phyloP scores from a whole-genome alignment of 345 rosid species.

The Rubroshorea leprosula region DNA sequence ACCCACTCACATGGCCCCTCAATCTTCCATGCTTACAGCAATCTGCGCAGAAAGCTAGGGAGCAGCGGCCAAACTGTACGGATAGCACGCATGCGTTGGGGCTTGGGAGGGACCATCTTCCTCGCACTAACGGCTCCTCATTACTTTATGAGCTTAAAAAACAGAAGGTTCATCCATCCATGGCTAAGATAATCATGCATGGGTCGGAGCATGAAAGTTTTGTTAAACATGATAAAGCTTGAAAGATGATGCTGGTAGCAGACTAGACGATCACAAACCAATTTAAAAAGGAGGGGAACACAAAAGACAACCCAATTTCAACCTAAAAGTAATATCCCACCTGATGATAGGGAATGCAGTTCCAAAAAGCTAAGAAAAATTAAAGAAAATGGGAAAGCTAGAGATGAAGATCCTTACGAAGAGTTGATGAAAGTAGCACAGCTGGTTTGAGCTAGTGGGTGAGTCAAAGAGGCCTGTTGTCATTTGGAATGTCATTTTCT shows the following conservation, averaged over 20 bases:
- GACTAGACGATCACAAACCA: not conserved
- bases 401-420: not conserved
- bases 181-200: too few species aligned
- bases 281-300: not conserved
- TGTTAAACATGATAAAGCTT: too few species aligned
- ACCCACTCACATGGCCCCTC: not conserved
- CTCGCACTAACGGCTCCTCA: too few species aligned
- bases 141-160: not conserved
- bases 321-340: slow-evolving; percentile 1
- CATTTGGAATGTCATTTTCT: not conserved
- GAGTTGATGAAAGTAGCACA: too few species aligned
- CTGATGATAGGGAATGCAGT: not conserved
- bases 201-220: too few species aligned
- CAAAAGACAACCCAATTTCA: not conserved
- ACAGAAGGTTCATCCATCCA: too few species aligned
- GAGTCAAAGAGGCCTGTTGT: too few species aligned
- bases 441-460: too few species aligned
- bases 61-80: not conserved
- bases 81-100: slow-evolving; percentile 19
- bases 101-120: slow-evolving; percentile 13
- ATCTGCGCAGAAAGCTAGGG: slow-evolving; percentile 27
- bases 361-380: not conserved
- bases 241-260: too few species aligned
- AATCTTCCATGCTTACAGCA: slow-evolving; percentile 14
- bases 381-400: not conserved